Conservation (phyloP, 495 filamentous ascomycete species). For the Aspergillus incahuasiensis region DNA sequence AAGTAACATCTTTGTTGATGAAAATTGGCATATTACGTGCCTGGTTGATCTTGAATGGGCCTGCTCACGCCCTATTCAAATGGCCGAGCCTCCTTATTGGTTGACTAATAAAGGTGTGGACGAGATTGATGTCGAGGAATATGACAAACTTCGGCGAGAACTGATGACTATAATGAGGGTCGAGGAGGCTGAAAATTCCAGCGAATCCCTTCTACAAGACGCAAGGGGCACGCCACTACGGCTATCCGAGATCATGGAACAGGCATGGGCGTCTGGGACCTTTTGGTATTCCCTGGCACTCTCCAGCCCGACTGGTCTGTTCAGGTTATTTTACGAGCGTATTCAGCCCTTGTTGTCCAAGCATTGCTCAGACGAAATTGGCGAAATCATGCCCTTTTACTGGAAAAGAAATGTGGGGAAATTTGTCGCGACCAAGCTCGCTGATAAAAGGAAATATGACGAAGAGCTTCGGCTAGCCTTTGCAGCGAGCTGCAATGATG, state of each 20-base stretch:
- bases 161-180: background rate
- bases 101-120: conserved; percentile 23
- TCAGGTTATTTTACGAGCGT: conserved; percentile 18
- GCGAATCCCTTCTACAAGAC: background rate
- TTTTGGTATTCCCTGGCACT: conserved; percentile 27
- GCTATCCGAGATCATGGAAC: conserved; percentile 15
- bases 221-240: too few relatives aligned
- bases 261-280: conserved; percentile 13
- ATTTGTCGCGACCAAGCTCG: too few relatives aligned
- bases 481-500: too few relatives aligned
- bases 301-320: conserved; percentile 16
- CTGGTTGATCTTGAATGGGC: conserved; percentile 26
- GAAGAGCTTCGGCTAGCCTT: too few relatives aligned
- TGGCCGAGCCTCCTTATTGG: conserved; percentile 27
- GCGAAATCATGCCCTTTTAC: too few relatives aligned
- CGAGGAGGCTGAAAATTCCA: conserved; percentile 13
- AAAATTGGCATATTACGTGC: conserved; percentile 19
- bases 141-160: background rate
- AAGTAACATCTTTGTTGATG: conserved; percentile 37
- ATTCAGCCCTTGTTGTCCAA: too few relatives aligned
- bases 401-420: too few relatives aligned
- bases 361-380: too few relatives aligned
- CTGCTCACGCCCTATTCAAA: conserved; percentile 22
- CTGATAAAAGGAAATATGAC: too few relatives aligned
- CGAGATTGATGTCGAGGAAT: background rate